Evolutionary conservation across 768 basidiomycete genomes (phyloP), one percentile per base, ranked within the genome.

Genomic region (Pisolithus tinctorius): DNA sequence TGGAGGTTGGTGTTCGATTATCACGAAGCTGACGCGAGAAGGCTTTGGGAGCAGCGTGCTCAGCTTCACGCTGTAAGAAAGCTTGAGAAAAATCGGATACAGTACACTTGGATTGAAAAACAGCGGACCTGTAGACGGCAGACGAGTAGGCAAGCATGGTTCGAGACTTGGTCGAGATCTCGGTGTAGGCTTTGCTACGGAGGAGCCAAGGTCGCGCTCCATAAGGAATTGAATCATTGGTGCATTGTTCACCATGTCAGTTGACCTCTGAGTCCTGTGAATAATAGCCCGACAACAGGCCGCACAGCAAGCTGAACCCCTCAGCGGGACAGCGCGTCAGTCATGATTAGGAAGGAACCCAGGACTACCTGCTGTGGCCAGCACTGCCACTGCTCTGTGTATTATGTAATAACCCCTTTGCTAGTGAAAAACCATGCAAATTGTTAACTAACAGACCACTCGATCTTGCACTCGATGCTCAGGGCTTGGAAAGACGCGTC

Each of bases 41-140:
- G 36, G 83, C 78, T 54, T 66, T 75, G 0, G 84, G 83, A 14
- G 81, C 86, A 45, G 72, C 63, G 40, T 66, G 64, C 39, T 76
- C 72, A 27, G 86, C 89, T 70, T 92, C 89, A 42, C 88, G 80
- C 66, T 79, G 73, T 23, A 92, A 66, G 59, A 88, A 84, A 48
- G 79, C 85, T 86, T 64, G 54, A 58, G 63, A 57, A 49, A 60
- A 44, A 56, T 65, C 50, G 63, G 65, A 56, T 50, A 58, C 58
- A 31, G 37, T 46, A 47, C 31, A 16, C 27, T 50, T 20, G 53
- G 42, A 51, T 48, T 50, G 29, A 13, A 43, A 52, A 9, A 37
- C 23, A 38, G 72, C 78, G 47, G 57, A 84, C 85, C 77, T 54
- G 70, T 75, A 7, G 83, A 77, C 13, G 88, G 88, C 42, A 89